Percentiles rank a stretch among this genome's conserved stretches.
Evolutionary conservation across 331 rosid genomes (phyloP).

Genomic region (Quercus lobata): DNA sequence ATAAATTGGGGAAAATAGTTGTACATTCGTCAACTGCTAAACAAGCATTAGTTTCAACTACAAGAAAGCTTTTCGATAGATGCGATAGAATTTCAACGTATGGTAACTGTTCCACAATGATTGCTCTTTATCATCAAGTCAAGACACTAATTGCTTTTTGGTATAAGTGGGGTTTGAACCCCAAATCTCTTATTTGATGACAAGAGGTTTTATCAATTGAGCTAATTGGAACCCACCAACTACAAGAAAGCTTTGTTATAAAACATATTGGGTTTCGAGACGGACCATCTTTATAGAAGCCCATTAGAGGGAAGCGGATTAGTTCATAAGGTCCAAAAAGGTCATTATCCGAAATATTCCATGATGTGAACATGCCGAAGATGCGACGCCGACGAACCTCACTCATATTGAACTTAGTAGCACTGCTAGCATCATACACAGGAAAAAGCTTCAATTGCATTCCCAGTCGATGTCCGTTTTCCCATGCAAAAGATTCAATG

Average conservation of each 20-base stretch:
- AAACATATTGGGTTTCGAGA: slow-evolving; percentile 16
- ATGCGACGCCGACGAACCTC: slow-evolving; percentile 56
- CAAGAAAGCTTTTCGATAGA: background rate
- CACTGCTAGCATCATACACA: background rate
- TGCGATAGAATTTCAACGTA: too few species aligned
- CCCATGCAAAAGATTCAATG: slow-evolving; percentile 42
- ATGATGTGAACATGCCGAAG: slow-evolving; percentile 26
- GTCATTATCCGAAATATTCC: slow-evolving; percentile 44
- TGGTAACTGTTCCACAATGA: too few species aligned
- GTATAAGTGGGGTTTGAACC: too few species aligned
- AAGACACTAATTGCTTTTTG: too few species aligned
- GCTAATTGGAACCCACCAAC: background rate
- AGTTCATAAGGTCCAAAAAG: slow-evolving; percentile 91
- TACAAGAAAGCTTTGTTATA: background rate
- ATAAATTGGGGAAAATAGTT: background rate
- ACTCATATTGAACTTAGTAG: slow-evolving; percentile 37
- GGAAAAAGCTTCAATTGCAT: slow-evolving; percentile 78
- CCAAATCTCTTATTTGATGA: too few species aligned
- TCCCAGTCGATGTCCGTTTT: slow-evolving; percentile 65
- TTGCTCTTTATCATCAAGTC: too few species aligned
- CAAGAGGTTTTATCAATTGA: too few species aligned
- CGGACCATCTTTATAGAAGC: slow-evolving; percentile 52
- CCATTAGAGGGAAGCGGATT: slow-evolving; percentile 57
- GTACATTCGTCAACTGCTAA: background rate
- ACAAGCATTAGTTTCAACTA: background rate